Percentiles rank a stretch among this genome's conserved stretches.
These are phyloP conservation scores for Canavalia ensiformis DNA, from an alignment of 306 rosid species.

Conservation along the genomic window DNA sequence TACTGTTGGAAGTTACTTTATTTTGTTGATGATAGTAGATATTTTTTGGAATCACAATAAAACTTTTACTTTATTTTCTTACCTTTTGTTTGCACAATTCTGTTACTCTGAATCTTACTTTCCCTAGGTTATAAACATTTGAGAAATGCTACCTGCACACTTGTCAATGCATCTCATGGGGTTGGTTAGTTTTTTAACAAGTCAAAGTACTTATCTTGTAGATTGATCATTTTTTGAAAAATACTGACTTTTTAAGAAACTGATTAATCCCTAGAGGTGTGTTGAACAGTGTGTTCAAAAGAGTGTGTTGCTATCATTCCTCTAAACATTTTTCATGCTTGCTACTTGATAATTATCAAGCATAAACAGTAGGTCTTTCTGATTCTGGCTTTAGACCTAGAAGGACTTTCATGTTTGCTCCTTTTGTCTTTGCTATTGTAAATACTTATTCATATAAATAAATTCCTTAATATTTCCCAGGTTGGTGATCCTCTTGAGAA, in stretches of 20 bases:
- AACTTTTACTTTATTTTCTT: neutral
- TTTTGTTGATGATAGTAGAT: slow-evolving; percentile 6
- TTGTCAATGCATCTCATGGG: too few species aligned
- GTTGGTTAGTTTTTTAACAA: too few species aligned
- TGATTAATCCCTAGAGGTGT: too few species aligned
- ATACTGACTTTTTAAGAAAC: too few species aligned
- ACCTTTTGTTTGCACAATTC: slow-evolving; percentile 15
- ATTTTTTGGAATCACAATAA: slow-evolving; percentile 22
- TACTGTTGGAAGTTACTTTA: neutral
- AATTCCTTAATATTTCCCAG: slow-evolving; percentile 58
- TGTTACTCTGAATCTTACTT: slow-evolving; percentile 28
- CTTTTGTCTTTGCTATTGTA: slow-evolving; percentile 22
- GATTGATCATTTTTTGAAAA: too few species aligned
- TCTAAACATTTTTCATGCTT: neutral
- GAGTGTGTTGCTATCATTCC: too few species aligned
- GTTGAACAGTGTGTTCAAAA: too few species aligned
- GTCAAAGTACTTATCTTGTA: too few species aligned
- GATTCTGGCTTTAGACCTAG: slow-evolving; percentile 25
- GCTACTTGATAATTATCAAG: slow-evolving; percentile 31
- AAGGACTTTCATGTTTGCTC: slow-evolving; percentile 34
- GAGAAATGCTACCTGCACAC: too few species aligned
- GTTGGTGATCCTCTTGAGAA: slow-evolving; percentile 99
- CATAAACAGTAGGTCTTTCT: neutral
- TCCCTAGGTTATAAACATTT: slow-evolving; percentile 1
- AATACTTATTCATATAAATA: slow-evolving; percentile 21